Conservation (phyloP, 1,139 yeast species). For the Yamadazyma buinensis region DNA sequence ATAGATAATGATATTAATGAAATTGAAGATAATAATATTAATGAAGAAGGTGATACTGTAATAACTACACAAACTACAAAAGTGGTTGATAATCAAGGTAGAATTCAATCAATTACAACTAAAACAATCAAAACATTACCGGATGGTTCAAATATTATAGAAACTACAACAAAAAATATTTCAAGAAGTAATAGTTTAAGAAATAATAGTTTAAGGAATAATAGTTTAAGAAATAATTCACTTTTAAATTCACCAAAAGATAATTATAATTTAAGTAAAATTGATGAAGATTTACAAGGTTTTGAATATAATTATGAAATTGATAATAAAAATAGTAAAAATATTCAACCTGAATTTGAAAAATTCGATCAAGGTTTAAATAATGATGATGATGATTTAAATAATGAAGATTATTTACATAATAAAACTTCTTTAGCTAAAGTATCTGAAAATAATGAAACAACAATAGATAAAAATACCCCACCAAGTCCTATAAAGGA, state of each 20-base stretch:
- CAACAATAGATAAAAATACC: not conserved
- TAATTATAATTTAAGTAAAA: slow-evolving; percentile 31
- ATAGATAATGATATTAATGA: not conserved
- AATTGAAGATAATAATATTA: slow-evolving; percentile 4
- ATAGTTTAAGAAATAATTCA: slow-evolving; percentile 21
- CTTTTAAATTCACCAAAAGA: slow-evolving; percentile 12
- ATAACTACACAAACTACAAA: slow-evolving; percentile 44
- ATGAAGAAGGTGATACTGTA: slow-evolving; percentile 25
- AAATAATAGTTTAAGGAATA: slow-evolving; percentile 27
- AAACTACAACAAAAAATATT: slow-evolving; percentile 43
- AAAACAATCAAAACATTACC: slow-evolving; percentile 39
- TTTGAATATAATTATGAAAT: slow-evolving; percentile 42
- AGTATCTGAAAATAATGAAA: slow-evolving; percentile 1
- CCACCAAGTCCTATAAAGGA: not conserved
- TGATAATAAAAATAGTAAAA: slow-evolving; percentile 15
- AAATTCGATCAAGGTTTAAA: not conserved
- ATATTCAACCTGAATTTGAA: not conserved
- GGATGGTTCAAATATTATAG: slow-evolving; percentile 45
- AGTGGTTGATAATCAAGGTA: slow-evolving; percentile 40
- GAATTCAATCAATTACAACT: slow-evolving; percentile 42
- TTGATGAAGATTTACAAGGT: slow-evolving; percentile 44
- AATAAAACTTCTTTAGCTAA: slow-evolving; percentile 8
- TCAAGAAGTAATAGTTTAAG: slow-evolving; percentile 30
- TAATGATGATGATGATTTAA: not conserved
- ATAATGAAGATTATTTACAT: slow-evolving; percentile 8